Evolutionary conservation across 352 stramenopile genomes (phyloP), one percentile per base, ranked within the genome.

Genomic region (Pythium vanterpoolii): DNA sequence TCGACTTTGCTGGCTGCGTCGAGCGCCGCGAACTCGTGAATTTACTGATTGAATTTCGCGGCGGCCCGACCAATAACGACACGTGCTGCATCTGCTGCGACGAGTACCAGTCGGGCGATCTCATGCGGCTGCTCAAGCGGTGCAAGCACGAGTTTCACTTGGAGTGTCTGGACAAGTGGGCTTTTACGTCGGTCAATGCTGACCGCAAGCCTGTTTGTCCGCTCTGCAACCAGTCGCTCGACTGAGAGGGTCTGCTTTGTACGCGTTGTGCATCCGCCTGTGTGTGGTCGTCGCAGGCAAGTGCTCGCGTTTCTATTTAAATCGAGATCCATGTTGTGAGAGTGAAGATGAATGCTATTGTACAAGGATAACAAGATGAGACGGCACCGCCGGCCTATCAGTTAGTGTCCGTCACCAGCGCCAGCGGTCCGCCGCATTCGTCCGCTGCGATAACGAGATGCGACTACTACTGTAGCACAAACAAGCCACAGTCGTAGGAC

Each of bases 121-220:
- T 87, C 30, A 71, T 93, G 66, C 83, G 86, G 49, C 66, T 93
- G 43, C 68, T 95, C 46, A 74, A 76, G 54, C 87, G 78, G 61
- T 95, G 86, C 68, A 90, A 91, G 58, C 86, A 95, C 73, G 83
- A 92, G 66, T 95, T 93, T 62, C 86, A 95, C 52, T 65, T 95
- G 43, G 86, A 95, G 67, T 95, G 86, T 71, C 72, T 95, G 42
- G 86, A 95, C 71, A 89, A 90, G 64, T 95, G 86, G 86, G 83
- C 84, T 13, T 89, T 92, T 65, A 90, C 84, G 14, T 87, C 79
- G 1, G 82, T 86, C 50, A 86, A 76, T 56, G 77, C 78, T 30
- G 73, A 86, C 45, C 79, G 82, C 39, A 68, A 70, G 53, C 86
- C 86, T 40, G 84, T 74, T 7, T 95, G 86, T 47, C 86, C 86